Evolutionary conservation across 805 yeast genomes (phyloP).

Genomic region (Starmerella tilneyi): DNA sequence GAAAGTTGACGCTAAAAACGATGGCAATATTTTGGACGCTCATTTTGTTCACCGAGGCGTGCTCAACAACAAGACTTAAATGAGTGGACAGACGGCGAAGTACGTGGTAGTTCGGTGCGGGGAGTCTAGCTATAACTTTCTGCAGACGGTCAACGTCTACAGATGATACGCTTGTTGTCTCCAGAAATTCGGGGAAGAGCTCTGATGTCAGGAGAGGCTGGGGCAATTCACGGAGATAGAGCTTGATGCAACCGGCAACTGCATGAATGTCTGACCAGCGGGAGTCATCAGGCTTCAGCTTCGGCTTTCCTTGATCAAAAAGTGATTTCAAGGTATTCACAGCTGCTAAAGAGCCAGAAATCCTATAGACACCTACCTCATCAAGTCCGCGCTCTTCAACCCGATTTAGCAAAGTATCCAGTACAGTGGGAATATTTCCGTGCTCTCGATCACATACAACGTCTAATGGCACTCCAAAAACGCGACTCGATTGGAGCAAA

Average conservation of each 20-base stretch:
- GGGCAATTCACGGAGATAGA: slow-evolving; percentile 74
- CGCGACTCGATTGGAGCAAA: slow-evolving; percentile 34
- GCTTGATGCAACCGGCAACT: slow-evolving; percentile 77
- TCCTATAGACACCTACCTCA: slow-evolving; percentile 82
- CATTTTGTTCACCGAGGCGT: slow-evolving; percentile 69
- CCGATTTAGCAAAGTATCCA: slow-evolving; percentile 55
- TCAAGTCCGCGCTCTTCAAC: slow-evolving; percentile 81
- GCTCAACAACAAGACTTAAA: slow-evolving; percentile 55
- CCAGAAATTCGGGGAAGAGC: slow-evolving; percentile 48
- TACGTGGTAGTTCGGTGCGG: slow-evolving; percentile 55
- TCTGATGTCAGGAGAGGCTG: slow-evolving; percentile 66
- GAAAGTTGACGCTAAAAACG: slow-evolving; percentile 62
- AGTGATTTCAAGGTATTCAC: slow-evolving; percentile 45
- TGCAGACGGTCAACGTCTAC: slow-evolving; percentile 26
- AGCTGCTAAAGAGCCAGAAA: slow-evolving; percentile 53
- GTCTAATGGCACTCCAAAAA: slow-evolving; percentile 80
- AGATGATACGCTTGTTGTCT: slow-evolving; percentile 25
- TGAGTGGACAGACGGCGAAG: slow-evolving; percentile 60
- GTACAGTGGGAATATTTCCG: slow-evolving; percentile 51
- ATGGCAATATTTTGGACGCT: slow-evolving; percentile 82
- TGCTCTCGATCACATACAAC: slow-evolving; percentile 66
- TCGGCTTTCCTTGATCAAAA: slow-evolving; percentile 40
- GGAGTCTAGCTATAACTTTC: slow-evolving; percentile 39
- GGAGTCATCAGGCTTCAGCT: slow-evolving; percentile 36
- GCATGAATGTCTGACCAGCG: slow-evolving; percentile 74